A percentile compares a stretch with the other conserved stretches of the same genome.
phyloP scores from a whole-genome alignment of 2,329 filamentous ascomycete species.

The Calonectria fujianensis region DNA sequence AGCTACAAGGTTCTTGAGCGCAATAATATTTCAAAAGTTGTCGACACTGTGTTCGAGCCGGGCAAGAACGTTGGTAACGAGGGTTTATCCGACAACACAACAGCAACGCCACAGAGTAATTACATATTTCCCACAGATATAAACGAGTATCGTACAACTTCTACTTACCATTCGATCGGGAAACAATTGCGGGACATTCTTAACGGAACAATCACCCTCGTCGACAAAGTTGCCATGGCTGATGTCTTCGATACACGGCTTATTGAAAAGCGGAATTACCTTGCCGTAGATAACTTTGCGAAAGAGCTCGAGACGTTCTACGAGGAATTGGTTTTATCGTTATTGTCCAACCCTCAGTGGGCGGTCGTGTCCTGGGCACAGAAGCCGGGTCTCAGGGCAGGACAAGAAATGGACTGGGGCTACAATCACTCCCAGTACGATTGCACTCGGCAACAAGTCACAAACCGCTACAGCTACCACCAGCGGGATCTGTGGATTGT shows the following conservation, averaged over 20 bases:
- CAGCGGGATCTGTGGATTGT: conserved; percentile 45
- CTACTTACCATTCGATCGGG: not conserved
- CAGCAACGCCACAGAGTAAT: not conserved
- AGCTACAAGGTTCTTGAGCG: conserved; percentile 43
- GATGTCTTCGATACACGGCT: conserved; percentile 43
- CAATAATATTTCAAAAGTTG: conserved; percentile 44
- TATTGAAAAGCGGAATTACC: conserved; percentile 46
- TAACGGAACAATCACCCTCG: not conserved
- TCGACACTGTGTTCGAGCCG: conserved; percentile 45
- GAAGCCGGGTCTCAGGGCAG: conserved; percentile 38
- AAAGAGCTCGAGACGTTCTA: conserved; percentile 46
- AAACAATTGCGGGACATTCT: not conserved
- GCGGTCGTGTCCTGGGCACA: conserved; percentile 50
- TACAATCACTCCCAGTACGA: conserved; percentile 35
- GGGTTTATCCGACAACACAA: conserved; percentile 3
- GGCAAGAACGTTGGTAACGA: conserved; percentile 1
- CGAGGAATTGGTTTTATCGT: conserved; percentile 50
- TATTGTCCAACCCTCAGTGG: conserved; percentile 50
- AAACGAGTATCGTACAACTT: not conserved
- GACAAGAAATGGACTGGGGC: not conserved
- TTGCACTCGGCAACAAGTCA: conserved; percentile 41
- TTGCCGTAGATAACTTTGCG: conserved; percentile 42
- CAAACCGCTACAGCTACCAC: conserved; percentile 48
- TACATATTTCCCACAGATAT: not conserved
- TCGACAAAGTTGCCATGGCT: conserved; percentile 35